Evolutionary conservation across 345 rosid genomes (phyloP), one percentile per base, ranked within the genome.

Genomic region (Microthlaspi erraticum): DNA sequence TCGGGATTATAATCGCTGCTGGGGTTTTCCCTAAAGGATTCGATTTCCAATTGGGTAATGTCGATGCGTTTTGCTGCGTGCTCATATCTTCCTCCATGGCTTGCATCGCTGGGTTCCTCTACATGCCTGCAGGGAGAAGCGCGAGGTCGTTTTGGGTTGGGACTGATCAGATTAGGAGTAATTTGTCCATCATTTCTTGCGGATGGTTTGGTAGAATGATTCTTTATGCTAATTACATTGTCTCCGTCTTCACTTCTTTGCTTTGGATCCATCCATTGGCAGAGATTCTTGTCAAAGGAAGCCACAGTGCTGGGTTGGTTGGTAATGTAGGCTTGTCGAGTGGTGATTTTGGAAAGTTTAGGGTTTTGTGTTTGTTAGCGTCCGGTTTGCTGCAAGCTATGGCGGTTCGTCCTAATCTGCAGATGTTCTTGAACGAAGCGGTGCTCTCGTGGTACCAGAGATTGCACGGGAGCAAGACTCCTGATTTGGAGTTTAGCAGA

Each of bases 121-220:
- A 87, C 74, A 81, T 90, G 83, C 92, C 97, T 32, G 87, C 91
- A 0, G 83, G 81, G 43, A 91, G 90, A 84, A 83, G 75, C 72
- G 97, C 92, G 2, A 61, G 97, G 56, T 82, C 94, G 5, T 87
- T 93, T 79, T 91, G 98, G 97, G 83, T 93, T 17, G 98, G 97
- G 13, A 91, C 97, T 6, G 96, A 93, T 85, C 98, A 91, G 81
- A 63, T 87, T 65, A 77, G 90, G 34, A 83, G 81, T 8, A 83
- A 84, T 50, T 67, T 93, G 66, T 73, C 81, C 0, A 87, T 91
- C 50, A 81, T 93, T 29, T 86, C 85, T 49, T 88, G 94, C 71
- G 98, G 94, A 65, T 88, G 88, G 92, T 83, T 93, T 4, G 88
- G 79, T 43, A 85, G 97, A 67, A 79, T 73, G 82, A 50, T 86